Conservation (phyloP, 352 stramenopile species). For the Saprolegnia diclina region DNA sequence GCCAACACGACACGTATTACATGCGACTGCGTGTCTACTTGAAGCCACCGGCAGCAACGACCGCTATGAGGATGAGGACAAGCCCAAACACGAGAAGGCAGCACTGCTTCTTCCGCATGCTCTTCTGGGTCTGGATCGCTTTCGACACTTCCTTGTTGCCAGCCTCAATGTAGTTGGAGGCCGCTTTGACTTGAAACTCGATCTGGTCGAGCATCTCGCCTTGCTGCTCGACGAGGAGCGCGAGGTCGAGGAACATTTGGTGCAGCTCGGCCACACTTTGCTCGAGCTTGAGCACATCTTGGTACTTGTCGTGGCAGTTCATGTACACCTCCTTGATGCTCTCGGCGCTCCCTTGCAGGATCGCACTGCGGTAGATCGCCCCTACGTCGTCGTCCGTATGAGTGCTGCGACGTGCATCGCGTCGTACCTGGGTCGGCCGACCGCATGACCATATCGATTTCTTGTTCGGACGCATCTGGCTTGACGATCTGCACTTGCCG, state of each 20-base stretch:
- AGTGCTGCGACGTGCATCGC: slow-evolving; percentile 47
- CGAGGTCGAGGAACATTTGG: slow-evolving; percentile 99
- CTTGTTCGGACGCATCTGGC: slow-evolving; percentile 93
- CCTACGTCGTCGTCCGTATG: no score
- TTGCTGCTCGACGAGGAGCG: slow-evolving; percentile 95
- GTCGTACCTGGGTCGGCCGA: slow-evolving; percentile 48
- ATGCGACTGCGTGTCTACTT: slow-evolving; percentile 31
- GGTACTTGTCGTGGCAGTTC: slow-evolving; percentile 96
- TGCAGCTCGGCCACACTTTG: slow-evolving; percentile 95
- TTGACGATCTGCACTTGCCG: slow-evolving; percentile 98
- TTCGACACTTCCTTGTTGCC: slow-evolving; percentile 93
- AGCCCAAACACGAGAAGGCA: slow-evolving; percentile 77
- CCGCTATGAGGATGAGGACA: slow-evolving; percentile 70
- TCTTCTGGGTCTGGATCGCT: slow-evolving; percentile 94
- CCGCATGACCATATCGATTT: slow-evolving; percentile 96
- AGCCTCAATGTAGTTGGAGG: slow-evolving; percentile 95
- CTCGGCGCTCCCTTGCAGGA: slow-evolving; percentile 68
- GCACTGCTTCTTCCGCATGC: slow-evolving; percentile 96
- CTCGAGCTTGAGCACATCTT: slow-evolving; percentile 95
- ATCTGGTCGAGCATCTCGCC: slow-evolving; percentile 98
- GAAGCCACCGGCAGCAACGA: slow-evolving; percentile 49
- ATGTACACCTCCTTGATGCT: slow-evolving; percentile 90
- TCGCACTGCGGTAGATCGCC: slow-evolving; percentile 81
- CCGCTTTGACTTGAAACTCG: slow-evolving; percentile 93
- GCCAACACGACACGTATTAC: no score